Evolutionary conservation across 768 basidiomycete species (phyloP).

Genomic region (Serpula lacrymans): DNA sequence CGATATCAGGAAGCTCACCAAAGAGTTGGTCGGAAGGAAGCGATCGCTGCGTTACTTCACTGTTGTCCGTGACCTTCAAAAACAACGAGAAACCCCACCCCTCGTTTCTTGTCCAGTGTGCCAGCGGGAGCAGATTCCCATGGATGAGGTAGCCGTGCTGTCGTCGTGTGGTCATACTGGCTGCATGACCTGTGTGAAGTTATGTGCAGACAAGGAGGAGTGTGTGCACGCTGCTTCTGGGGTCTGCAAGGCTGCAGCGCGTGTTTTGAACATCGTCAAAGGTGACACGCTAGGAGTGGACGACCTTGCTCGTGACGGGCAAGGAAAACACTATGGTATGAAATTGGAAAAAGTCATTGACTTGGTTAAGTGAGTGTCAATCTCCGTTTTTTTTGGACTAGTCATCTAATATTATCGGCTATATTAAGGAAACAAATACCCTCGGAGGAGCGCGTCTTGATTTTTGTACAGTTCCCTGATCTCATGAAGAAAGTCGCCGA

Average conservation of each 20-base stretch:
- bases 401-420: neutral
- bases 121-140: constrained; percentile 48
- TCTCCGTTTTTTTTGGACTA: neutral
- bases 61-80: constrained; percentile 86
- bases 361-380: constrained; percentile 61
- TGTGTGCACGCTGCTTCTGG: constrained; percentile 73
- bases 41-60: constrained; percentile 92
- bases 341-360: constrained; percentile 77
- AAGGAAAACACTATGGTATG: constrained; percentile 75
- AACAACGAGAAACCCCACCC: constrained; percentile 58
- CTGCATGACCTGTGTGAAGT: constrained; percentile 68
- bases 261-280: constrained; percentile 78
- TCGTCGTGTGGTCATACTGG: constrained; percentile 93
- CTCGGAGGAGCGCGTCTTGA: constrained; percentile 75
- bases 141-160: constrained; percentile 74
- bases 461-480: constrained; percentile 97
- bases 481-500: constrained; percentile 89
- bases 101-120: constrained; percentile 64
- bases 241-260: constrained; percentile 75
- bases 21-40: constrained; percentile 86
- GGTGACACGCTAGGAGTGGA: constrained; percentile 78
- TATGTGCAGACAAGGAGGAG: constrained; percentile 71
- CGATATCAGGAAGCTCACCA: constrained; percentile 75
- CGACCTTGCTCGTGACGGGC: constrained; percentile 68
- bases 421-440: constrained; percentile 52